Percentiles rank a stretch among this genome's conserved stretches.
phyloP scores from a whole-genome alignment of 1,284 basidiomycete species.

The Cryptococcus floricola region DNA sequence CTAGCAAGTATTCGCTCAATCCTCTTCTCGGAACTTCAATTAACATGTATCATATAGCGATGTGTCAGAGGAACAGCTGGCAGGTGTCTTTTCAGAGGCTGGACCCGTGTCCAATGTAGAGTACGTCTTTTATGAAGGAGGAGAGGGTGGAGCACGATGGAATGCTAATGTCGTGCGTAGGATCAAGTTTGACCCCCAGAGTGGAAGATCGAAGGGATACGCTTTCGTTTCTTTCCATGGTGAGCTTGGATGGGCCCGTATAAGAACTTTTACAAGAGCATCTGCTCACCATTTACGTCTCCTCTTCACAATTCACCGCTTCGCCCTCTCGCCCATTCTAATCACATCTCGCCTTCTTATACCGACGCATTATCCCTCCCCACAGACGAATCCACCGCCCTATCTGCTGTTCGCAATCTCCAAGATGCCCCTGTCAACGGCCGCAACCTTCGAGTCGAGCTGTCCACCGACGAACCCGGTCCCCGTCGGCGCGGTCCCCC shows the following conservation, averaged over 20 bases:
- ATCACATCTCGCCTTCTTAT: background rate
- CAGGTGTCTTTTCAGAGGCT: constrained; percentile 49
- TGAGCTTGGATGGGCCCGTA: constrained; percentile 48
- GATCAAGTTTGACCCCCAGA: constrained; percentile 91
- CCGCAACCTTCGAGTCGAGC: constrained; percentile 76
- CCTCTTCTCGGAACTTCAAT: background rate
- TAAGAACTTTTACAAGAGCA: background rate
- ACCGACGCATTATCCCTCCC: background rate
- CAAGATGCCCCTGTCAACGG: constrained; percentile 78
- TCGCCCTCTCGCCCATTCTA: background rate
- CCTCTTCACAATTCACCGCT: background rate
- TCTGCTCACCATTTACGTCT: background rate
- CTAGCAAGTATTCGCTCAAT: constrained; percentile 30
- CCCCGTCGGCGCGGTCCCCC: constrained; percentile 30
- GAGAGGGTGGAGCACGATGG: background rate
- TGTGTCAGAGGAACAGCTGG: constrained; percentile 50
- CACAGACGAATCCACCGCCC: constrained; percentile 85
- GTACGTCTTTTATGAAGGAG: constrained; percentile 28
- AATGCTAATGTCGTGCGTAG: constrained; percentile 50
- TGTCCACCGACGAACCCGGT: constrained; percentile 54
- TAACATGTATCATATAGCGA: constrained; percentile 26
- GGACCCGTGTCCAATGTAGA: constrained; percentile 52
- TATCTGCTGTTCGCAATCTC: constrained; percentile 78
- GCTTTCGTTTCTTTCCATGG: constrained; percentile 96
- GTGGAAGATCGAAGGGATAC: constrained; percentile 93